A percentile compares a stretch with the other conserved stretches of the same genome.
Conservation (phyloP, 2,329 filamentous ascomycete species). For the Ceratocystis huliohia region DNA sequence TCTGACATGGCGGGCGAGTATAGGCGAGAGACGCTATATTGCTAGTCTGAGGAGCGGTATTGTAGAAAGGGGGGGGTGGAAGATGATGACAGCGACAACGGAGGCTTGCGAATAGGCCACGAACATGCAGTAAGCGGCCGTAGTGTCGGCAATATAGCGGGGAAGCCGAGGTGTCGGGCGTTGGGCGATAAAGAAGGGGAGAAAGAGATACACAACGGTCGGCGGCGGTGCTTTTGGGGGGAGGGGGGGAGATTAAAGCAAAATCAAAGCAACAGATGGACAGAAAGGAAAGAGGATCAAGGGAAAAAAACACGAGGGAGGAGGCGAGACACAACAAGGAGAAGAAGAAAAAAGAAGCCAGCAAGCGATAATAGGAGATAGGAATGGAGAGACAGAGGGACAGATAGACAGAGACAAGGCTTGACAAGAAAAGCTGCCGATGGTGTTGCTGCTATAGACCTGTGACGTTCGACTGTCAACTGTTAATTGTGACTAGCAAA, state of each 20-base stretch:
- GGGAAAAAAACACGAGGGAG: conserved; percentile 1
- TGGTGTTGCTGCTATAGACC: too few relatives aligned
- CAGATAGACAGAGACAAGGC: neutral
- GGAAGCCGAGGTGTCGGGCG: too few relatives aligned
- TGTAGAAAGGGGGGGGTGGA: neutral
- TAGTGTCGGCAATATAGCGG: too few relatives aligned
- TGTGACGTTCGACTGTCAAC: too few relatives aligned
- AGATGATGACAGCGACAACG: neutral
- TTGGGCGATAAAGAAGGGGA: too few relatives aligned
- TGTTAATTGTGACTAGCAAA: neutral
- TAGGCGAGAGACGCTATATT: neutral
- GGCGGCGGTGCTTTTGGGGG: neutral
- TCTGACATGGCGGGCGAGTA: conserved; percentile 41
- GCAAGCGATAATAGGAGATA: conserved; percentile 3
- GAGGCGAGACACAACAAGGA: neutral
- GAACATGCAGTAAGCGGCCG: too few relatives aligned
- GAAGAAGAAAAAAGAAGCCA: conserved; percentile 1
- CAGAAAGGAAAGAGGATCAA: neutral
- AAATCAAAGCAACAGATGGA: neutral
- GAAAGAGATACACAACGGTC: too few relatives aligned
- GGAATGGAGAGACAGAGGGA: neutral
- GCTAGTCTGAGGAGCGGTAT: neutral
- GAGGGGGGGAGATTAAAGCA: neutral
- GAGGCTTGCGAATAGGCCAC: too few relatives aligned
- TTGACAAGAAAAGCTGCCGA: neutral